Conservation (phyloP, 2,329 filamentous ascomycete species). For the Aspergillus sp. region DNA sequence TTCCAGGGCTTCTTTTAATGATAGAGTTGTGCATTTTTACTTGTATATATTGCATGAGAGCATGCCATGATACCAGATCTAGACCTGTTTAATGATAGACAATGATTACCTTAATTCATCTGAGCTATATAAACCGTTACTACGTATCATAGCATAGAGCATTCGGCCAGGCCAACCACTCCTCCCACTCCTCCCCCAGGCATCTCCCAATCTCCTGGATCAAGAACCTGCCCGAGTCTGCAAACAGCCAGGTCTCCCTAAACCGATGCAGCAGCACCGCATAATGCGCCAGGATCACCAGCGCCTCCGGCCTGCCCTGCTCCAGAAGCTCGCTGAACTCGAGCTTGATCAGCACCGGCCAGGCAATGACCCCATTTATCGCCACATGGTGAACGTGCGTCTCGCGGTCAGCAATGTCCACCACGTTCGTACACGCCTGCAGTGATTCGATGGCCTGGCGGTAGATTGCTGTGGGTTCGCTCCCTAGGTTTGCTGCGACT, state of each 20-base stretch:
- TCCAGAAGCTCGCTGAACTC: constrained; percentile 30
- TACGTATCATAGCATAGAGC: too few relatives aligned
- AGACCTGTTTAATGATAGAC: not conserved
- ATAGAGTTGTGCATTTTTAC: not conserved
- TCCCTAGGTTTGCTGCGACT: not conserved
- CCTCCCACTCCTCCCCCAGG: constrained; percentile 24
- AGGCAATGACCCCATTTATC: not conserved
- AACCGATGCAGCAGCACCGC: constrained; percentile 34
- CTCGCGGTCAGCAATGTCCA: not conserved
- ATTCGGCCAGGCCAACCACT: constrained; percentile 2
- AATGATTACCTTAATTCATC: too few relatives aligned
- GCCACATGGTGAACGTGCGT: not conserved
- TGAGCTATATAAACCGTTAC: too few relatives aligned
- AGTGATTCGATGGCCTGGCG: constrained; percentile 9
- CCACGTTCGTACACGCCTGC: constrained; percentile 9
- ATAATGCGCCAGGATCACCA: constrained; percentile 40
- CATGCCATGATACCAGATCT: not conserved
- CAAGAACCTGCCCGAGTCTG: constrained; percentile 25
- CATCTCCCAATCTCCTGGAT: constrained; percentile 19
- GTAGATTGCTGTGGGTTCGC: constrained; percentile 4
- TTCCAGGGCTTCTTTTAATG: not conserved
- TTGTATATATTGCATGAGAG: not conserved
- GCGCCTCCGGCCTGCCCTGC: constrained; percentile 32
- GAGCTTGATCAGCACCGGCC: not conserved
- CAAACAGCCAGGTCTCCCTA: constrained; percentile 34